Evolutionary conservation across 2,329 filamentous ascomycete genomes (phyloP), one percentile per base, ranked within the genome.

Genomic region (Diaporthe citriasiana): DNA sequence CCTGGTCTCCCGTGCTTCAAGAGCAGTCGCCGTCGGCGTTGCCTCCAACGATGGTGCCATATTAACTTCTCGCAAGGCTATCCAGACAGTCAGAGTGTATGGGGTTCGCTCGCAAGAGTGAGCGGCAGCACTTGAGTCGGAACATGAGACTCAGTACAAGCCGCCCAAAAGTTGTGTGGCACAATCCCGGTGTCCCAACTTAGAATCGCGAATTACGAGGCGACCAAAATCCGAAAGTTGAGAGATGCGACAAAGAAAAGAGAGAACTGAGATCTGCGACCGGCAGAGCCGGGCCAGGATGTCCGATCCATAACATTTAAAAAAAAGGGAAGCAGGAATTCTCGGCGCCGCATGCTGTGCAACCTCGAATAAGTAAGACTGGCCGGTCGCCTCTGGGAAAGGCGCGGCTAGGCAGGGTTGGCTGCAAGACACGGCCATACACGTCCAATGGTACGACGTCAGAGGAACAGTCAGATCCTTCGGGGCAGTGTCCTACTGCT

Each of bases 381-480:
- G 13, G 22, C 19, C 22, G 25, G 60, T 27, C 7, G 45, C 47
- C 47, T 51, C 47, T 9, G 10, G 47, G 47, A 50, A 50, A 51
- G n/a, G 47, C n/a, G 47, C 47, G 47, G n/a, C 47, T 51, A 51
- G 22, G 47, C 47, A 51, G n/a, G 22, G 47, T 51, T 51, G 47
- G 47, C 47, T 25, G n/a, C 13, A 15, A 45, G 40, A 38, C 40
- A 45, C 13, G 40, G 4, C 3, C 40, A 63, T 15, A 38, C 59
- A 17, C 40, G 22, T 22, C 63, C 63, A 53, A 68, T 68, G 45
- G 33, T 27, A 30, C n/a, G 33, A 66, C 45, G 22, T 53, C 45
- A 53, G 63, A 47, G n/a, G 33, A 15, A 68, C 63, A 53, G 63
- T 5, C 63, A 40, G 47, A 68, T 68, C 63, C 63, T 68, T 68